phyloP scores from a whole-genome alignment of 176 grass and related monocot species.

The Ensete glaucum region DNA sequence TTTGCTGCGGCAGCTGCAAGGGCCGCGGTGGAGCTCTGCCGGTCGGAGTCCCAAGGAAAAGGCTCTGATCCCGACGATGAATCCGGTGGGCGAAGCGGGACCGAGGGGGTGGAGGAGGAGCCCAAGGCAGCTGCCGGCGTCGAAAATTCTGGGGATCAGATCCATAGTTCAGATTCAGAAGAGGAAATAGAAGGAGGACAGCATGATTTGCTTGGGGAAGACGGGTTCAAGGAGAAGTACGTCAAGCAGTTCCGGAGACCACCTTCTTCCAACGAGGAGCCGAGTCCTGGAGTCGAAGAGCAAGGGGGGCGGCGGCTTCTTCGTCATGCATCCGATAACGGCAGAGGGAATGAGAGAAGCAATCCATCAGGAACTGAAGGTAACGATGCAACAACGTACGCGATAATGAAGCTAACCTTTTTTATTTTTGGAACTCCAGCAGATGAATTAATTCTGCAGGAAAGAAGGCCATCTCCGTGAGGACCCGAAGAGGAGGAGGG shows the following conservation, averaged over 20 bases:
- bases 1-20: conserved; percentile 67
- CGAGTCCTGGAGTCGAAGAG: too few relatives aligned
- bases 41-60: conserved; percentile 20
- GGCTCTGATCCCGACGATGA: neutral
- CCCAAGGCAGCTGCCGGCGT: neutral
- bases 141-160: neutral
- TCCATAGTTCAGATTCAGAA: neutral
- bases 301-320: too few relatives aligned
- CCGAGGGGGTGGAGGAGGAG: neutral
- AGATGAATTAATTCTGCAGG: neutral
- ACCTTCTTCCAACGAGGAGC: neutral
- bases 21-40: conserved; percentile 68
- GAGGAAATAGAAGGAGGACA: neutral
- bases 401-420: neutral
- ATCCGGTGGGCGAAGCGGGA: neutral
- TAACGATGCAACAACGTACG: neutral
- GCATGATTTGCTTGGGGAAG: neutral
- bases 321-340: neutral
- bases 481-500: conserved; percentile 20
- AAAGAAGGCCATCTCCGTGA: neutral
- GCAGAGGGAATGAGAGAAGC: neutral
- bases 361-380: neutral
- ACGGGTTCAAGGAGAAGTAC: neutral
- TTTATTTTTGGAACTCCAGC: too few relatives aligned
- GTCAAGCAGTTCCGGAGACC: too few relatives aligned